phyloP scores from a whole-genome alignment of 176 grass and related monocot species.

The Lolium perenne region DNA sequence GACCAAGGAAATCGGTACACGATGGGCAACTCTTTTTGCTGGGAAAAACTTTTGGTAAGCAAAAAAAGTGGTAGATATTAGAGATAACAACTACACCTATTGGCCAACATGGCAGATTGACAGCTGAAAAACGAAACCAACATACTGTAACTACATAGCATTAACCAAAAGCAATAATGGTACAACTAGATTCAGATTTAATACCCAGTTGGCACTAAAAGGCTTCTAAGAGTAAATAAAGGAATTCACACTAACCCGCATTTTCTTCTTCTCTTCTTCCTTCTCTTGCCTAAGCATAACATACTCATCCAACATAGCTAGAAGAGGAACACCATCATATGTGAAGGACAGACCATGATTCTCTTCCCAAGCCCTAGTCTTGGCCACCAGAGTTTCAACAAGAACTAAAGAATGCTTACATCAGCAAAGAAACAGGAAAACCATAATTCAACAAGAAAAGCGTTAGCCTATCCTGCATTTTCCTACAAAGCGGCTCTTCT shows the following conservation, averaged over 20 bases:
- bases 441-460: constrained; percentile 1
- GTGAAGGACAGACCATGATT: constrained; percentile 60
- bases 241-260: constrained; percentile 54
- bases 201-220: not conserved
- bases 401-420: constrained; percentile 57
- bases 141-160: not conserved
- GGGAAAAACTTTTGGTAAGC: too few species aligned
- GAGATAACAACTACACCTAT: not conserved
- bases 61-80: not conserved
- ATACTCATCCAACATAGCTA: constrained; percentile 87
- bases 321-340: constrained; percentile 78
- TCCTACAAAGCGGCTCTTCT: not conserved
- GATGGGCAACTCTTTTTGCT: too few species aligned
- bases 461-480: not conserved
- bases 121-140: not conserved
- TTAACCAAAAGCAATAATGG: not conserved
- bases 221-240: not conserved
- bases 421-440: constrained; percentile 19
- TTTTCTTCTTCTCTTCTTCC: constrained; percentile 78
- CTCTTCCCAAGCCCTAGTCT: constrained; percentile 71
- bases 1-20: not conserved
- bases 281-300: constrained; percentile 78
- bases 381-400: constrained; percentile 79
- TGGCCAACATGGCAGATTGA: not conserved
- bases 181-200: constrained; percentile 2